Evolutionary conservation across 768 basidiomycete species (phyloP), one percentile per base, ranked within the genome.

Genomic region (Goffeauzyma gilvescens): DNA sequence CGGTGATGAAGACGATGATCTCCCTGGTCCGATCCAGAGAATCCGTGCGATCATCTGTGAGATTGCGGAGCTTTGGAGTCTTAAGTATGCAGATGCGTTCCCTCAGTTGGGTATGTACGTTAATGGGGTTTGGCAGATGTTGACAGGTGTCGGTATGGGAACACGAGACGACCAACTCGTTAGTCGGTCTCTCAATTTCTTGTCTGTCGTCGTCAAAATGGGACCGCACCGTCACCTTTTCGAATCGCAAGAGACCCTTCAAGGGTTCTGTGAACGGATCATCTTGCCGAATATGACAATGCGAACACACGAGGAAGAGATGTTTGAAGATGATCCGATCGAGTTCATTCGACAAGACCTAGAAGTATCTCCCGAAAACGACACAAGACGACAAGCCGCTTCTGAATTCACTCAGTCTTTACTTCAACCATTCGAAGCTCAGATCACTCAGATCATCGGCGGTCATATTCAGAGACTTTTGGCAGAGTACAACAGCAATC

Each of bases 311-410:
- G 89, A 95, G 43, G 72, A 83, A 38, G 93, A 98, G 55, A 78
- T 86, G 61, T 96, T 98, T 55, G 87, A 93, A 64, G 93, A 96
- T 48, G 89, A 93, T 51, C 89, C 93, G 0, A 72, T 90, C 28
- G 90, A 96, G 58, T 96, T 80, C 59, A 82, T 95, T 52, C 78
- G 85, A 17, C 71, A 83, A 31, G 86, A 90, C 55, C 68, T 90
- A 21, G 71, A 86, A 12, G 67, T 73, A 7, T 54, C 71, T 69
- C 66, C 73, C 42, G 89, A 89, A 54, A 72, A 74, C 22, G 75
- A 81, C 32, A 96, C 89, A 0, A 75, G 87, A 23, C 70, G 90
- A 30, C 85, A 93, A 54, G 81, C 90, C 2, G 90, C 87, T 0
- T 86, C 81, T 0, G 90, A 98, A 54, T 83, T 96, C n/a, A 73